Evolutionary conservation across 1,139 yeast genomes (phyloP), one percentile per base, ranked within the genome.

Genomic region (Kodamaea alishanica): DNA sequence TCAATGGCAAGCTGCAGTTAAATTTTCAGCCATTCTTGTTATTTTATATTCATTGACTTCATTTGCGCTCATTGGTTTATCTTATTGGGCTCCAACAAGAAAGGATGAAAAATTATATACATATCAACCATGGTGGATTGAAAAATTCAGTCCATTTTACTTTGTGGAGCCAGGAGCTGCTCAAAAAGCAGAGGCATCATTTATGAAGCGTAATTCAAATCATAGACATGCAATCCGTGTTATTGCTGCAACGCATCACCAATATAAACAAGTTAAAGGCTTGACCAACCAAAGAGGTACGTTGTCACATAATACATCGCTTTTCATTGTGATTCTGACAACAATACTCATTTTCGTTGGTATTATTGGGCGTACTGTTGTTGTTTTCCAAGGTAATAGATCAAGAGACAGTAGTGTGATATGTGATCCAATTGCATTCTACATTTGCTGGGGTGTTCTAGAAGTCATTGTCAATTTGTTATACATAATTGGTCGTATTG

Each of bases 111-210:
- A 65, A 35, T 63, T 79, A 32, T 67, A 73, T 49, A 80, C 87
- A 12, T 78, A 78, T 55, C 92, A 84, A 58, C 87, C 94, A 28
- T 81, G 83, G 74, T 84, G 94, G 94, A 79, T 84, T 52, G 81
- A 81, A 54, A 73, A 79, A 2, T 81, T 82, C 50, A 55, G 64
- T 11, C 71, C 81, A 9, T 61, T 67, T 32, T 81, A 81, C 56
- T 81, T 70, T 56, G 80, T 78, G 20, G 67, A 67, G 47, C 70
- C 67, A 32, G 65, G 67, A 51, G 75, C 81, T 25, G 64, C 70
- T 5, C 60, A 56, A 34, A 60, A 61, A 30, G 84, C 83, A n/a
- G 80, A 69, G 48, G 66, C 62, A 28, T 54, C 78, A 0, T 79
- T 79, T 47, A 64, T 73, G 63, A 67, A 69, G 45, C 67, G 75